These are phyloP conservation scores for Diaporthe sp. DNA, from an alignment of 2,329 filamentous ascomycete genomes.

Conservation along the genomic window DNA sequence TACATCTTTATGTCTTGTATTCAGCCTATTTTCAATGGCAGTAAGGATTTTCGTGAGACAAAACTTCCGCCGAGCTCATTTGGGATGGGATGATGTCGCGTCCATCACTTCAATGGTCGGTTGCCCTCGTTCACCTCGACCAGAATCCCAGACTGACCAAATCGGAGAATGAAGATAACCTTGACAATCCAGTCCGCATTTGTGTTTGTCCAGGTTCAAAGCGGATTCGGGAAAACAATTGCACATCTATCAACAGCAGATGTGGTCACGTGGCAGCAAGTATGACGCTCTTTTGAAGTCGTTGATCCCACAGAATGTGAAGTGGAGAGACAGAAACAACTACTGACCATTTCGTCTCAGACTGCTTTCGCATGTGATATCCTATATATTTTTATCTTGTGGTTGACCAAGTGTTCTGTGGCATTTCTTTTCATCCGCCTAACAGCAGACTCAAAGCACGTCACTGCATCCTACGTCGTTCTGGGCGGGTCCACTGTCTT, in stretches of 20 bases:
- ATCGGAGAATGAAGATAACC: slow-evolving; percentile 46
- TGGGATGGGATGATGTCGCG: slow-evolving; percentile 53
- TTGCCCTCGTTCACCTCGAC: background rate
- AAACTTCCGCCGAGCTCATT: slow-evolving; percentile 47
- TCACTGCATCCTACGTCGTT: slow-evolving; percentile 51
- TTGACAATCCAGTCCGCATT: slow-evolving; percentile 54
- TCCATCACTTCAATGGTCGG: slow-evolving; percentile 49
- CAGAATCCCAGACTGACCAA: background rate
- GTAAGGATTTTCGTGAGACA: slow-evolving; percentile 56
- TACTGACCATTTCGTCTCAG: slow-evolving; percentile 42
- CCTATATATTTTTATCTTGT: slow-evolving; percentile 58
- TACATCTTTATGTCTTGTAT: slow-evolving; percentile 54
- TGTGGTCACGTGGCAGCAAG: slow-evolving; percentile 52
- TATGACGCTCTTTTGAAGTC: slow-evolving; percentile 42
- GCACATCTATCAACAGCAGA: slow-evolving; percentile 44
- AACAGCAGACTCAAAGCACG: slow-evolving; percentile 58
- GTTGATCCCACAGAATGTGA: background rate
- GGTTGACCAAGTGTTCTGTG: slow-evolving; percentile 59
- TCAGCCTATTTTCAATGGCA: slow-evolving; percentile 55
- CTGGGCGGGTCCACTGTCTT: slow-evolving; percentile 54
- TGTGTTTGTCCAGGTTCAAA: slow-evolving; percentile 53
- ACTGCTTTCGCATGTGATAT: slow-evolving; percentile 56
- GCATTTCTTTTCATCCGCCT: slow-evolving; percentile 59
- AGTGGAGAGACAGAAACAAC: background rate
- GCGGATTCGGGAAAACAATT: slow-evolving; percentile 56